Base-by-base conservation (phyloP, 2,329 filamentous ascomycete species). In the Trichoderma pleuroti region DNA sequence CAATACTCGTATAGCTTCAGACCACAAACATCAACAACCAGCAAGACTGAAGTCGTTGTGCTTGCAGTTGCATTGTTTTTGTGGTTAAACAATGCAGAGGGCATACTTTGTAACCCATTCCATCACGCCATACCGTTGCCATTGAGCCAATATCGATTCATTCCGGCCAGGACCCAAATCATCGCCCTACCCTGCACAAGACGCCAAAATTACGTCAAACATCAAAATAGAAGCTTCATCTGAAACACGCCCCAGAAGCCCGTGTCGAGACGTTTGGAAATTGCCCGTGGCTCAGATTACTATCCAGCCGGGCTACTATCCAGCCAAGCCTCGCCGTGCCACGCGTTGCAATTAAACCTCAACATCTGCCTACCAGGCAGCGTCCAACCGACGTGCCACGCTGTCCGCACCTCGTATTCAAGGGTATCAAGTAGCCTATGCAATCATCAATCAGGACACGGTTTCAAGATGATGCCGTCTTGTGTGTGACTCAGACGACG, bases 401-500 rank as follows among this genome's bases (percentile, higher is more conserved):
- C 34, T 11, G 36, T 49, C 8, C 60, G 39, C 34, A 9, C 28
- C 42, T 54, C 28, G 57, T 61, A 61, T 34, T 34, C 3, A 11
- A n/a, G 18, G 21, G 18, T 49, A 21, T 52, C 46, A 21, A 24
- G 46, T 52, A 52, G 46, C 46, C 46, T 52, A 52, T 24, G 21
- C 21, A 42, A 36, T 36, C 26, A 36, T 54, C 42, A 54, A 36
- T 32, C 62, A 54, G 42, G 61, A 18, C 52, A 56, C 63, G 6
- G 34, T 42, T 30, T 66, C 63, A 42, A 14, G 36, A 42, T 39
- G 60, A 46, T 10, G 21, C 7, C 21, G 59, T 16, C 4, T 11
- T 7, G 18, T 42, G 30, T 30, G 14, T 24, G n/a, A 10, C 18
- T 74, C 69, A 78, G 67, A 82, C 72, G 16, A 79, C 74, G 11